Percentiles rank a stretch among this genome's conserved stretches.
Conservation (phyloP, 805 yeast genomes). For the Torulaspora franciscae region DNA sequence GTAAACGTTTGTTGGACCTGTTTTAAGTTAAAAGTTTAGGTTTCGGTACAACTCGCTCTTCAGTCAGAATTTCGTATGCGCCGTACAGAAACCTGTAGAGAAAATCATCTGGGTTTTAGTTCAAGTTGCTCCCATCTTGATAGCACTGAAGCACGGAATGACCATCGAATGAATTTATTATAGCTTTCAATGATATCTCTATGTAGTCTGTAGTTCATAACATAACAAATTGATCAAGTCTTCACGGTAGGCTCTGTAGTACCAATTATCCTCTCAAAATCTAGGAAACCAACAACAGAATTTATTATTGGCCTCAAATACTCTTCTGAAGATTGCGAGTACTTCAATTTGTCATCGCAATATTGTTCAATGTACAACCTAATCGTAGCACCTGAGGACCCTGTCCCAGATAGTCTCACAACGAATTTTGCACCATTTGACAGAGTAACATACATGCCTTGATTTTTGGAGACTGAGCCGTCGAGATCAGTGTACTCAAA, state of each 20-base stretch:
- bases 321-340: conserved; percentile 53
- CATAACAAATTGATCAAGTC: conserved; percentile 42
- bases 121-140: not conserved
- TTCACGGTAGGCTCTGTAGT: conserved; percentile 84
- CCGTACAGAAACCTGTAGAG: not conserved
- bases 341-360: conserved; percentile 52
- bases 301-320: conserved; percentile 60
- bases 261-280: conserved; percentile 68
- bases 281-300: conserved; percentile 60
- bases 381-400: conserved; percentile 95
- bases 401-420: conserved; percentile 92
- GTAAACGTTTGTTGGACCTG: not conserved
- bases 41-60: not conserved
- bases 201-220: not conserved
- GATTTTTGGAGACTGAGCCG: conserved; percentile 81
- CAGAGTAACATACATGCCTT: conserved; percentile 85
- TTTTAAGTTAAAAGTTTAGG: not conserved
- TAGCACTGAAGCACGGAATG: not conserved
- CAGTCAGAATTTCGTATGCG: not conserved
- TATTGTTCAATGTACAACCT: conserved; percentile 87
- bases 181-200: not conserved
- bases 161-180: not conserved
- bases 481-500: conserved; percentile 91
- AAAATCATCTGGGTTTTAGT: not conserved
- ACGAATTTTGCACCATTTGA: conserved; percentile 79